Evolutionary conservation across 2,329 filamentous ascomycete genomes (phyloP), one percentile per base, ranked within the genome.

Genomic region (Pestalotiopsis sp.): DNA sequence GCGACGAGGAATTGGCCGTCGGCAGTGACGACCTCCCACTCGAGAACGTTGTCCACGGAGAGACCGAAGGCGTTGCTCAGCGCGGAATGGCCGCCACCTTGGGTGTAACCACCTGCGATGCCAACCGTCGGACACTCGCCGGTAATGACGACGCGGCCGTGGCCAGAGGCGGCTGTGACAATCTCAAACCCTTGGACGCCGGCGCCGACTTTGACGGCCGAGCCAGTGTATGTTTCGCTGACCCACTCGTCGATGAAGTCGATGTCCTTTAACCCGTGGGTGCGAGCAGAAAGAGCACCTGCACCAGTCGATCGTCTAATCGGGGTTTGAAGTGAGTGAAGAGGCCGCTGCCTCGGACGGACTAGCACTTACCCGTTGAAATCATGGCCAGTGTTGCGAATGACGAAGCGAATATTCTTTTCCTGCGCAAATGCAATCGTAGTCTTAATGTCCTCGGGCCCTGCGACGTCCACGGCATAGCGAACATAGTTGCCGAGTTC

Each of bases 1-100:
- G 85, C 85, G 4, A 76, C 80, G 0, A 86, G 67, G 11, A 73
- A 20, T 41, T 69, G 20, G 7, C 72, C 69, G 6, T 65, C 67
- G 25, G 70, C 65, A 0, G 81, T 83, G 4, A 89, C 79, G 2
- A 86, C 83, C 61, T 85, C 79, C 67, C 78, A 83, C 36, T 82
- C 88, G 75, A 13, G 81, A 0, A 85, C 83, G 63, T 91, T 85
- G 71, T 92, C 89, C 0, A 88, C 88, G 11, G 79, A 86, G 0
- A 92, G 80, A 6, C 90, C 90, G 62, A 85, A 87, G n/a, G 75
- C 79, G 2, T 85, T 85, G 38, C 80, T 81, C 1, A 92, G 80
- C 0, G 84, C 80, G 0, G 83, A 84, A 73, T 90, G 88, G 0
- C 90, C 90, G 13, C 88, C 90, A 3, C 88, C 89, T 74, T 89